These are phyloP conservation scores for Blastocladiella britannica DNA, from an alignment of 192 early-diverging fungal genomes.

Conservation along the genomic window DNA sequence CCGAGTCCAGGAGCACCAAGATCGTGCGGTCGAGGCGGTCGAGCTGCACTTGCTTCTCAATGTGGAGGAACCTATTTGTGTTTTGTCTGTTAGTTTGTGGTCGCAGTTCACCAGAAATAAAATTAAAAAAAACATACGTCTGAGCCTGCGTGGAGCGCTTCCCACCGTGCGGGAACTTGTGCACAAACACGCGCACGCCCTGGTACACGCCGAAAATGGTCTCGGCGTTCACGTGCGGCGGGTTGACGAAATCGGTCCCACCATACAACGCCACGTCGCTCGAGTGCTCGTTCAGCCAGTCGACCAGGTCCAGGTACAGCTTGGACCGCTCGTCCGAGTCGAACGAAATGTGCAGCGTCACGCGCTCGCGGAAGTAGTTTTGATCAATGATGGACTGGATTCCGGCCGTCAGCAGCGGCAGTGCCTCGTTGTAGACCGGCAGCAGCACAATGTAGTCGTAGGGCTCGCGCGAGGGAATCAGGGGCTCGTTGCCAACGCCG, in stretches of 20 bases:
- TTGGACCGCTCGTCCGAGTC: slow-evolving; percentile 8
- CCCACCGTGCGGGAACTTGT: slow-evolving; percentile 26
- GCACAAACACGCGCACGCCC: slow-evolving; percentile 13
- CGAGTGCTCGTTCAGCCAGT: too few species aligned
- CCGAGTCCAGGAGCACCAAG: slow-evolving; percentile 27
- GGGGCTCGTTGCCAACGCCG: background rate
- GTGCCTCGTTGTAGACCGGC: slow-evolving; percentile 10
- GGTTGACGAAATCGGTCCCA: too few species aligned
- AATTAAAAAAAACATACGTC: slow-evolving; percentile 14
- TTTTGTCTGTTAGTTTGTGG: too few species aligned
- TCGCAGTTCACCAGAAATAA: too few species aligned
- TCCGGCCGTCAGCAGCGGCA: slow-evolving; percentile 4
- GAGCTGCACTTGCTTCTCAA: slow-evolving; percentile 2
- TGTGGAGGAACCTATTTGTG: background rate
- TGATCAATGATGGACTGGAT: slow-evolving; percentile 9
- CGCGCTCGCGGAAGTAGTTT: slow-evolving; percentile 8
- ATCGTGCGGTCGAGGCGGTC: slow-evolving; percentile 11
- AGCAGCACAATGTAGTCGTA: slow-evolving; percentile 7
- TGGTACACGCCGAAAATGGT: slow-evolving; percentile 8
- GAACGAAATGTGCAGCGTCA: slow-evolving; percentile 6
- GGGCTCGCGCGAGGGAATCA: background rate
- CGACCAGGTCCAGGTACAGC: slow-evolving; percentile 8
- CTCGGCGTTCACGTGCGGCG: slow-evolving; percentile 3
- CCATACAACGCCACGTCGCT: too few species aligned
- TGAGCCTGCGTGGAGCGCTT: slow-evolving; percentile 26